A percentile compares a stretch with the other conserved stretches of the same genome.
These are phyloP conservation scores for Alectoria sarmentosa DNA, from an alignment of 495 filamentous ascomycete genomes.

Conservation along the genomic window DNA sequence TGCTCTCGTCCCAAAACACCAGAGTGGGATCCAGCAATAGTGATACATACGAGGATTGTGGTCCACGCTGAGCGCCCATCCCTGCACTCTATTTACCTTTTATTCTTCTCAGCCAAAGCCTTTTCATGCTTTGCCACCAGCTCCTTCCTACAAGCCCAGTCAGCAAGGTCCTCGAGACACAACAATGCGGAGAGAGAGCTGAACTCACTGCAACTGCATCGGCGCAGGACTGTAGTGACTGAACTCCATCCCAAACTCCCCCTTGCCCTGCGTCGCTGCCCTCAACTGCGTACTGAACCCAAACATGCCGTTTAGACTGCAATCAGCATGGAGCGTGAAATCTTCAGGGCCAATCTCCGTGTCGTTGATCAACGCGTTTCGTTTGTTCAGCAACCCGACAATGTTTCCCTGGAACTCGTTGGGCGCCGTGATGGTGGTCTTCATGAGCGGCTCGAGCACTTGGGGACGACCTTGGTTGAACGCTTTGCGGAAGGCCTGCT, in stretches of 20 bases:
- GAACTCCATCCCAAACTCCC: constrained; percentile 99
- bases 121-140: constrained; percentile 83
- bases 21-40: constrained; percentile 4
- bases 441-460: constrained; percentile 96
- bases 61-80: background rate
- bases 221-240: constrained; percentile 86
- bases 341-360: constrained; percentile 93
- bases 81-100: constrained; percentile 40
- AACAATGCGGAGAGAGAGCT: constrained; percentile 6
- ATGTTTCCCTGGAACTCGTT: constrained; percentile 98
- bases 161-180: background rate
- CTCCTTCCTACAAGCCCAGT: constrained; percentile 57
- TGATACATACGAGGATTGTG: background rate
- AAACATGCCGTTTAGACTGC: constrained; percentile 93
- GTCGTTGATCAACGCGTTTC: constrained; percentile 89
- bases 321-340: constrained; percentile 91
- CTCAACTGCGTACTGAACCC: constrained; percentile 86
- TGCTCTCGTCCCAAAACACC: background rate
- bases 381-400: constrained; percentile 92
- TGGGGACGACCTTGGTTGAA: constrained; percentile 71
- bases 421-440: constrained; percentile 90
- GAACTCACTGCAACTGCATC: constrained; percentile 77
- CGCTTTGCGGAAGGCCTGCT: constrained; percentile 95
- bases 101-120: constrained; percentile 68
- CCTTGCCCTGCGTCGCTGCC: constrained; percentile 95